Base-by-base conservation (phyloP, 2,329 filamentous ascomycete genomes). In the Nakataea oryzae region DNA sequence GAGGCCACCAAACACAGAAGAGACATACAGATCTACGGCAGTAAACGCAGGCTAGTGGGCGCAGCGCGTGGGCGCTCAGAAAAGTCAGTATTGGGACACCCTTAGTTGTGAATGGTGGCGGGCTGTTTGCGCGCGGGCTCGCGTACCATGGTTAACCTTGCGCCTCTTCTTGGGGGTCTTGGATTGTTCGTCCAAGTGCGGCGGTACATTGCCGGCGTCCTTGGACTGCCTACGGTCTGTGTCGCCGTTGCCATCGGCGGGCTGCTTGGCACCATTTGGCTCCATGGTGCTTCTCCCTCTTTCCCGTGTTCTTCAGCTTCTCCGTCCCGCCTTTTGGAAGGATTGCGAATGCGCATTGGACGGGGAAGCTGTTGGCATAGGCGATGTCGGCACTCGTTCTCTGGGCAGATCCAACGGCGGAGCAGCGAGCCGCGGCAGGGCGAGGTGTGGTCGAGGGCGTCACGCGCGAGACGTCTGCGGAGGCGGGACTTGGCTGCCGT, bases 131-230 rank as follows among this genome's bases (percentile, higher is more conserved):
- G 21, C 41, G 41, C 9, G 6, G 41, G 41, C 41, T 24, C 63
- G 63, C 86, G 78, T 85, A 93, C 90, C 90, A 78, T 93, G 90
- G 79, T 92, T 93, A 69, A 93, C 90, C 79, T 93, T 93, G 80
- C 90, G 88, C 77, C 90, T 84, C 81, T 92, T 93, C 79, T 91
- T 93, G 59, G 88, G 86, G 73, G 85, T 89, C 74, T 83, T 81
- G 67, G 76, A 68, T 64, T 68, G 65, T 65, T 73, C 71, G 54
- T 71, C 72, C 60, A 65, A 64, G 61, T 70, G 63, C n/a, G 70
- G 66, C 66, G 69, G 67, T 28, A 64, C 56, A 63, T 64, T 54
- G 63, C 62, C 27, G 32, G 47, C 27, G 54, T 56, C 54, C 21
- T 58, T 58, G 60, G 54, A 34, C 32, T 60, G 58, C 9, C 21